phyloP scores from a whole-genome alignment of 305 asterid genomes.

The Nicotiana rustica region DNA sequence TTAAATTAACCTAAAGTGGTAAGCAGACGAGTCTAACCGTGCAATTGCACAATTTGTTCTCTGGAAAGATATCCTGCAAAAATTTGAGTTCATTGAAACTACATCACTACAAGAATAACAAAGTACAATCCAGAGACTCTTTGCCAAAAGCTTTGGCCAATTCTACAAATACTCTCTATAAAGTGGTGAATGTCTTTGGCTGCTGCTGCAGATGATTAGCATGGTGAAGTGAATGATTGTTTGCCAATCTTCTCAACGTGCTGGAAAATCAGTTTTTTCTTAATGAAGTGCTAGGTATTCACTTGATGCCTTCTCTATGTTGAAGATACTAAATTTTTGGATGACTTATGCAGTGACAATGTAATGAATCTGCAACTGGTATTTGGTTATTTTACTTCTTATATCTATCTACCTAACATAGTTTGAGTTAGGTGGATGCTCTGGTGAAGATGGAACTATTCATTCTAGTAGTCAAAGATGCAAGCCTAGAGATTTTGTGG shows the following conservation, averaged over 20 bases:
- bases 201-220: conserved; percentile 1
- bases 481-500: not conserved
- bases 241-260: not conserved
- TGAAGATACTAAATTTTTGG: not conserved
- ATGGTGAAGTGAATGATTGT: conserved; percentile 10
- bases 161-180: not conserved
- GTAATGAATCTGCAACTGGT: not conserved
- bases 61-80: conserved; percentile 28
- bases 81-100: not conserved
- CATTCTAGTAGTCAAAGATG: not conserved
- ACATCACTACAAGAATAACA: not conserved
- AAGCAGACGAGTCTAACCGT: conserved; percentile 1
- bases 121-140: not conserved
- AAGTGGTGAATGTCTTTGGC: conserved; percentile 11
- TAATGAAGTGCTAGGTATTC: conserved; percentile 8
- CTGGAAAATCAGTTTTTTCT: not conserved
- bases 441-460: not conserved
- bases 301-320: not conserved
- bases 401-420: not conserved
- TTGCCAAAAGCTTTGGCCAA: not conserved
- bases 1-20: conserved; percentile 3
- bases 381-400: conserved; percentile 1
- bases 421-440: not conserved
- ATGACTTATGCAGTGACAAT: not conserved
- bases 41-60: not conserved